Evolutionary conservation across 768 basidiomycete genomes (phyloP), one percentile per base, ranked within the genome.

Genomic region (Scleroderma bovista): DNA sequence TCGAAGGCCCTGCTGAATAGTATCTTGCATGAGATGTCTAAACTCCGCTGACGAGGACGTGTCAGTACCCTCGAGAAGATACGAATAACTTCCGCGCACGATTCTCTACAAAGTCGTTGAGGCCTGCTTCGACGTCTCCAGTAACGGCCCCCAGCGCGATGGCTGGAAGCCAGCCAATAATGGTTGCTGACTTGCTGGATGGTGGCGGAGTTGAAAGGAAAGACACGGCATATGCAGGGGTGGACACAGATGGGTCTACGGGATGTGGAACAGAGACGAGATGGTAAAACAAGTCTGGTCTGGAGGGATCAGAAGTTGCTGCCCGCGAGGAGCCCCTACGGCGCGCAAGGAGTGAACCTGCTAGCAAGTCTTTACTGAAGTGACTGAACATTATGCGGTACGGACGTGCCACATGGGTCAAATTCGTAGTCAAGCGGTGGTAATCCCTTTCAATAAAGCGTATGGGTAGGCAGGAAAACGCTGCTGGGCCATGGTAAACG

Each of bases 121-220:
- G 62, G 5, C 80, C 80, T 2, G 78, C 78, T 19, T 77, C 75
- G 17, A 58, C 63, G 33, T 63, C 66, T 26, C 67, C 64, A n/a
- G 61, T 60, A 3, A 52, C 62, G 19, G 61, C 62, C 5, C 51
- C 56, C 1, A 58, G 55, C 23, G 63, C 61, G 10, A 64, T 47
- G 7, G 83, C 85, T 13, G 85, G 85, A 7, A 90, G 65, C 83
- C 83, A 88, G 3, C 88, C 88, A 19, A 89, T 68, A 10, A 89
- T 65, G 6, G 78, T 74, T 23, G 69, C 63, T 8, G 83, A 82
- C 19, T 75, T 71, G 2, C 69, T 55, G 1, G 62, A 60, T 2
- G 72, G 62, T 0, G 82, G 81, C 9, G 73, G 67, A 17, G 65
- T 54, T 1, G 74, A 48, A 8, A 84, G 69, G 50, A 88, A 87